These are phyloP conservation scores for Saccharomycopsis oosterbeekiorum DNA, from an alignment of 805 yeast species.

Conservation along the genomic window DNA sequence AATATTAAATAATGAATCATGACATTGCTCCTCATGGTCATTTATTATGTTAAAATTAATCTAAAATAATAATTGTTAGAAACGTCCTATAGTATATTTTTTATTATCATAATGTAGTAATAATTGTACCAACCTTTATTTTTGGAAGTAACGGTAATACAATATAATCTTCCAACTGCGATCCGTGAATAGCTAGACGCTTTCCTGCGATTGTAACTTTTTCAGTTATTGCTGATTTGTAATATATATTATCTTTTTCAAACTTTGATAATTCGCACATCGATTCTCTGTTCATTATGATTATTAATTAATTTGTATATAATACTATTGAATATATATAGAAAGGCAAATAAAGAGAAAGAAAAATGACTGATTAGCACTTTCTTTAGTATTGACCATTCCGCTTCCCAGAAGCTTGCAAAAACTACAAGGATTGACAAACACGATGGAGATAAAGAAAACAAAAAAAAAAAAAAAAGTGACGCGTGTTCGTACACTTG, in stretches of 20 bases:
- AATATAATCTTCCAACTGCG: neutral
- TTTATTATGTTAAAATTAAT: neutral
- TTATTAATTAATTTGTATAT: neutral
- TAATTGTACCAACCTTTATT: neutral
- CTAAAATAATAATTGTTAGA: neutral
- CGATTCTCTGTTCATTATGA: neutral
- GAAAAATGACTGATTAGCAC: neutral
- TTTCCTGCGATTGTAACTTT: neutral
- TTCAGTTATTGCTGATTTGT: neutral
- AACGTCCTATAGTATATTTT: neutral
- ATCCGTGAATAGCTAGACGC: neutral
- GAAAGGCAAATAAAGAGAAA: neutral
- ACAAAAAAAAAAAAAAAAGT: neutral
- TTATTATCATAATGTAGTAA: neutral
- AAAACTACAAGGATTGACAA: neutral
- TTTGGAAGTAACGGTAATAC: neutral
- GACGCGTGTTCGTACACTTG: too few relatives aligned
- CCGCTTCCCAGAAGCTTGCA: neutral
- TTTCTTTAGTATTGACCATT: neutral
- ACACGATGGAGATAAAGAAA: neutral
- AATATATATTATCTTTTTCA: neutral
- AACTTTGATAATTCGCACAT: neutral
- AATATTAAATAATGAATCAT: neutral
- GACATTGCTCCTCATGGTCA: neutral
- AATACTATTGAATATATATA: neutral